Base-by-base conservation (phyloP, 2,329 filamentous ascomycete species). In the Xylariales sp. region DNA sequence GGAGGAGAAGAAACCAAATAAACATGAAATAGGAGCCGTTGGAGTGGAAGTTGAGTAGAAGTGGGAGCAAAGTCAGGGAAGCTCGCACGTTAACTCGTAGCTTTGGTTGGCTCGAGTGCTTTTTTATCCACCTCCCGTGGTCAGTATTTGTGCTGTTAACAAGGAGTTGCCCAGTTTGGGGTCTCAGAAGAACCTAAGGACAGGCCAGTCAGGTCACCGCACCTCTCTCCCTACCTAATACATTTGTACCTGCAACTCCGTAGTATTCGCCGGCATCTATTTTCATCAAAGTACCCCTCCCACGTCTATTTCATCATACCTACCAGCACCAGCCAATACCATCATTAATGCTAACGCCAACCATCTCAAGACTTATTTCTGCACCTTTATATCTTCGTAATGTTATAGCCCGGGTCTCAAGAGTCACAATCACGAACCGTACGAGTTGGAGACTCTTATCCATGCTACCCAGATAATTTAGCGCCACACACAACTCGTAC, bases 141-240 rank as follows among this genome's bases (percentile, higher is more conserved):
- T 36, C 46, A 34, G 32, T 43, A 54, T 55, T 43, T 39, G 48
- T 45, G 36, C 32, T 48, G 52, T 53, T 62, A 39, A 49, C 54
- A 59, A 58, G 57, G 62, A 62, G 57, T 54, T 59, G 45, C 62
- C 41, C 53, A 45, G 49, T 41, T 41, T 43, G 52, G 53, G 55
- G 63, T 62, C 60, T 66, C 58, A 64, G 64, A 65, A 64, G 54
- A 63, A 56, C 60, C 67, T 23, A 68, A 23, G 45, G 36, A 12
- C 57, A 36, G 30, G 10, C 50, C 16, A 28, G 39, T 14, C n/a
- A 65, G 69, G 70, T 72, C 70, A 73, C 73, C 70, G 2, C 23
- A 23, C 23, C 23, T 23, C 23, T 23, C 23, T 23, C 69, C 71
- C 73, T 71, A 68, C 70, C 68, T 67, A 49, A 63, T 57, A 41